These are phyloP conservation scores for Pythium volutum DNA, from an alignment of 352 stramenopile species.

Conservation along the genomic window DNA sequence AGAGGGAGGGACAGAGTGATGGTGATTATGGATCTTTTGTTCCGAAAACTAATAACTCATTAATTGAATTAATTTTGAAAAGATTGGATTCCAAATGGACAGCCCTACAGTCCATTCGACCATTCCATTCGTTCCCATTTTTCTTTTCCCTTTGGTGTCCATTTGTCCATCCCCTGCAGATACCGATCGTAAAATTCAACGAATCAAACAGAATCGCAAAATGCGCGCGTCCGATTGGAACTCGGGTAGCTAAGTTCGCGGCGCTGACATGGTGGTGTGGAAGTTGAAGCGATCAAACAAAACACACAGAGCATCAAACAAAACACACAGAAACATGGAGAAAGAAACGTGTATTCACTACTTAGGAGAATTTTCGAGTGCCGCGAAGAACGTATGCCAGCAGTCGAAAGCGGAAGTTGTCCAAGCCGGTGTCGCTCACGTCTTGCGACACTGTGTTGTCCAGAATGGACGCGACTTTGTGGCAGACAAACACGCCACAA, in stretches of 20 bases:
- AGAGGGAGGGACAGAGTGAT: no score
- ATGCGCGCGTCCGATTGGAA: neutral
- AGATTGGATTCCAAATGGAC: no score
- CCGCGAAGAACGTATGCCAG: constrained; percentile 8
- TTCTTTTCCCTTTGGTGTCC: neutral
- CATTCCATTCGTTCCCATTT: neutral
- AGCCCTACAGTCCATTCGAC: neutral
- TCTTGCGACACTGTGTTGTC: constrained; percentile 8
- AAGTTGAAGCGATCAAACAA: neutral
- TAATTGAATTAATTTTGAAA: no score
- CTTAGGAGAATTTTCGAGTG: neutral
- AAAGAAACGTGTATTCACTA: no score
- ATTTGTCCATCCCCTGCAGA: neutral
- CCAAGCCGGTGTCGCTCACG: neutral
- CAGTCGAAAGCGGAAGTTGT: constrained; percentile 8
- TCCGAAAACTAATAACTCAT: no score
- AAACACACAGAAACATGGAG: no score
- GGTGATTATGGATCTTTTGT: no score
- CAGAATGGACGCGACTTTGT: constrained; percentile 8
- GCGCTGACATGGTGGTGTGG: neutral
- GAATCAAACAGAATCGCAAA: neutral
- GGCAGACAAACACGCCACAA: constrained; percentile 16
- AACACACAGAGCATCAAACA: neutral
- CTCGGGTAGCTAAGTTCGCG: neutral
- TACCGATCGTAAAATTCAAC: neutral